A percentile compares a stretch with the other conserved stretches of the same genome.
These are phyloP conservation scores for Hypoxylon fragiforme DNA, from an alignment of 495 filamentous ascomycete species.

Conservation along the genomic window DNA sequence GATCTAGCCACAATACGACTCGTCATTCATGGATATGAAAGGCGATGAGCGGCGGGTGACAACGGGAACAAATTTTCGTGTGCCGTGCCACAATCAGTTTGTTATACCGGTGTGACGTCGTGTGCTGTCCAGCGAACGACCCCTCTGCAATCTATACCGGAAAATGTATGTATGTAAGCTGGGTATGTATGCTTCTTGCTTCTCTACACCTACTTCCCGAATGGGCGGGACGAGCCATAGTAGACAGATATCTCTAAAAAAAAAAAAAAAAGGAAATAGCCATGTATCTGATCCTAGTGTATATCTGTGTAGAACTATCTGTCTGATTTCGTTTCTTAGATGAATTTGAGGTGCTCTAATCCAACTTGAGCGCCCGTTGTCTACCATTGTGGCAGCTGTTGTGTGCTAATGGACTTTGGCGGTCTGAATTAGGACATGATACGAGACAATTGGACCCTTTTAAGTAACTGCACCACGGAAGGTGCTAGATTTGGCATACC, in stretches of 20 bases:
- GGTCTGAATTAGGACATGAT: too few relatives aligned
- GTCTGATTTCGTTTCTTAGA: neutral
- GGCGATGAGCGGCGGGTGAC: conserved; percentile 20
- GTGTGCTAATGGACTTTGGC: too few relatives aligned
- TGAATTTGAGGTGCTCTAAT: neutral
- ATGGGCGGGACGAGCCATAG: conserved; percentile 4
- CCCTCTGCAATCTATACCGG: too few relatives aligned
- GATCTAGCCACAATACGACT: conserved; percentile 14
- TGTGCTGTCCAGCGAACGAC: neutral
- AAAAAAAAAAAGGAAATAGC: too few relatives aligned
- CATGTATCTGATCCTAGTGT: too few relatives aligned
- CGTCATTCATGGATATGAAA: conserved; percentile 2
- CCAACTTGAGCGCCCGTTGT: too few relatives aligned
- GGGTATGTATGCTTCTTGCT: too few relatives aligned
- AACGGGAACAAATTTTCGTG: conserved; percentile 4
- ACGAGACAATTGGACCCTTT: too few relatives aligned
- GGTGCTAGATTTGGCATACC: too few relatives aligned
- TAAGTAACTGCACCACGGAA: too few relatives aligned
- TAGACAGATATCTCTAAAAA: neutral
- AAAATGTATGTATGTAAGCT: too few relatives aligned
- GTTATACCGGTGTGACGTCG: conserved; percentile 12
- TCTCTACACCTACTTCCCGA: conserved; percentile 8
- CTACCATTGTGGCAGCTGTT: too few relatives aligned
- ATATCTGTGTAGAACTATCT: neutral
- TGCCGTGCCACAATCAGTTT: conserved; percentile 20